Percentiles rank a stretch among this genome's conserved stretches.
phyloP scores from a whole-genome alignment of 305 asterid genomes.

The Rubia occidens region DNA sequence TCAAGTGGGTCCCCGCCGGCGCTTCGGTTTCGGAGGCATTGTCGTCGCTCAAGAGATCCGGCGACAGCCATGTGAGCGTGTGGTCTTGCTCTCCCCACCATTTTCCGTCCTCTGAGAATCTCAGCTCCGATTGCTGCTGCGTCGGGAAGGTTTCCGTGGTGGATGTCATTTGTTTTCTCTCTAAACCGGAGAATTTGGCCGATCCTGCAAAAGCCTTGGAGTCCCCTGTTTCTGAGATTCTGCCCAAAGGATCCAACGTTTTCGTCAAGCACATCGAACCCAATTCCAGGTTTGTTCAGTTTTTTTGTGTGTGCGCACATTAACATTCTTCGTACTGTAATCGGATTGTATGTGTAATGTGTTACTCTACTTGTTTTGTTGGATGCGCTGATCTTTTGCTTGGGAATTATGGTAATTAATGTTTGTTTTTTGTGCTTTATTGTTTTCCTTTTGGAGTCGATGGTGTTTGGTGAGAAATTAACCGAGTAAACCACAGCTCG shows the following conservation, averaged over 20 bases:
- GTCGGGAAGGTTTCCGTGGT: slow-evolving; percentile 58
- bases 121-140: slow-evolving; percentile 28
- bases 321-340: background rate
- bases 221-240: slow-evolving; percentile 36
- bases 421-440: background rate
- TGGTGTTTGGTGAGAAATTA: background rate
- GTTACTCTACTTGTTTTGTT: background rate
- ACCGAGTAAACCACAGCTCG: background rate
- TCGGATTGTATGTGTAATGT: background rate
- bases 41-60: slow-evolving; percentile 39
- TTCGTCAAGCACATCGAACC: slow-evolving; percentile 53
- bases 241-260: slow-evolving; percentile 29
- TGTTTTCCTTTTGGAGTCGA: background rate
- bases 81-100: slow-evolving; percentile 36
- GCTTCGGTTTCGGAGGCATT: slow-evolving; percentile 45
- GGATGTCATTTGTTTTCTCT: slow-evolving; percentile 57
- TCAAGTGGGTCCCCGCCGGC: slow-evolving; percentile 23
- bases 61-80: slow-evolving; percentile 47
- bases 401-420: background rate
- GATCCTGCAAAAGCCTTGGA: slow-evolving; percentile 57
- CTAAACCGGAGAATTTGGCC: slow-evolving; percentile 41
- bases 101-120: slow-evolving; percentile 3
- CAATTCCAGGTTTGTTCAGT: slow-evolving; percentile 44
- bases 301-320: too few species aligned
- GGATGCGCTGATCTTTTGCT: background rate